phyloP scores from a whole-genome alignment of 139 green algal species.

The Chloropicon primus region DNA sequence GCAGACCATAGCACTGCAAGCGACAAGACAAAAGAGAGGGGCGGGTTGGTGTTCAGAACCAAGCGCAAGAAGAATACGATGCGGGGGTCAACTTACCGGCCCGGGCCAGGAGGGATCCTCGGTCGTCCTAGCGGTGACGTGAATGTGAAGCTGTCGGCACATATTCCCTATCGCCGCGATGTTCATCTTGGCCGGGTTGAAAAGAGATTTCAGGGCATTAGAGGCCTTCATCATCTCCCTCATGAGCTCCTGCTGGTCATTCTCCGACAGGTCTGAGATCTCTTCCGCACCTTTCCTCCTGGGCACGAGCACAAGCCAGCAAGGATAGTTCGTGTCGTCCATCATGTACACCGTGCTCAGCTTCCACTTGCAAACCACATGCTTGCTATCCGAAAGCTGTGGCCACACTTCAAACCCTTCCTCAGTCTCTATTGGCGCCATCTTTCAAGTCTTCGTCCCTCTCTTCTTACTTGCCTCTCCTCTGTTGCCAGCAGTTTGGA shows the following conservation, averaged over 20 bases:
- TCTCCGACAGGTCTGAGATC: background rate
- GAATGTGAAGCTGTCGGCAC: background rate
- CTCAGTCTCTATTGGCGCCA: background rate
- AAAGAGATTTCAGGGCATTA: background rate
- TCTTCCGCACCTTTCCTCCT: background rate
- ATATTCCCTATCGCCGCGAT: background rate
- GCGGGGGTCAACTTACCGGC: background rate
- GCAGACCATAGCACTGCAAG: background rate
- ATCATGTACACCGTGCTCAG: background rate
- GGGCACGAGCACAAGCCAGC: background rate
- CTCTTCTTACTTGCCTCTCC: background rate
- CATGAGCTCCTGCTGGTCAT: background rate
- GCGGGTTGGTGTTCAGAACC: too few relatives aligned
- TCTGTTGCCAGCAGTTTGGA: too few relatives aligned
- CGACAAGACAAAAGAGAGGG: too few relatives aligned
- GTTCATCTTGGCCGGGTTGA: background rate
- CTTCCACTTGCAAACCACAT: background rate
- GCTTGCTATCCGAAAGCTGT: background rate
- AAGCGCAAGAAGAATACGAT: too few relatives aligned
- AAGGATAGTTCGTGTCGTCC: background rate
- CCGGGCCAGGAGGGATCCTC: background rate
- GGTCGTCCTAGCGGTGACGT: background rate
- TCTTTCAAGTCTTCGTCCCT: too few relatives aligned
- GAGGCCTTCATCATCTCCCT: background rate
- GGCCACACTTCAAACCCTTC: background rate